phyloP scores from a whole-genome alignment of 169 alveolate species.

The Eimeria brunetti region DNA sequence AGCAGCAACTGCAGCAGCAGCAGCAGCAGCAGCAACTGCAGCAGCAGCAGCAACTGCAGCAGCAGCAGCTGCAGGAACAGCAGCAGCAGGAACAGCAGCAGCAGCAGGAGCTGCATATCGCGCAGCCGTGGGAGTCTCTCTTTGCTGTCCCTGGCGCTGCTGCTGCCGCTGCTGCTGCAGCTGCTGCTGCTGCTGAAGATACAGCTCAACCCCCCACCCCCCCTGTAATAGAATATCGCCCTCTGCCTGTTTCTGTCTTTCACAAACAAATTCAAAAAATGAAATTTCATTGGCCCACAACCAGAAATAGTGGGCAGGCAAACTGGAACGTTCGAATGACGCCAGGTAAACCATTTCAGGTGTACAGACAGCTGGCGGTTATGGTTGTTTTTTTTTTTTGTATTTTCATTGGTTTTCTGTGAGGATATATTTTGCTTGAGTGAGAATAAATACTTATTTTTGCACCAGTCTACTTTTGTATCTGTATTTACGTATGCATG shows the following conservation, averaged over 20 bases:
- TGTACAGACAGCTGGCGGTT: neutral
- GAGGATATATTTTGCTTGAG: no score
- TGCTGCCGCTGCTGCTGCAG: neutral
- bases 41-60: neutral
- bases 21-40: neutral
- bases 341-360: conserved; percentile 2
- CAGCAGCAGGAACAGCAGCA: no score
- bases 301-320: conserved; percentile 24
- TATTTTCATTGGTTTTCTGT: neutral
- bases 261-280: neutral
- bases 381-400: neutral
- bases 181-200: no score
- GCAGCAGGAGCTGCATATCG: no score
- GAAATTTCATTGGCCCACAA: neutral
- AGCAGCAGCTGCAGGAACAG: no score
- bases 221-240: neutral
- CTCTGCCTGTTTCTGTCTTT: neutral
- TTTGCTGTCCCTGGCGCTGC: neutral
- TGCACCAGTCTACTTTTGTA: no score
- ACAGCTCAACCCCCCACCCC: neutral
- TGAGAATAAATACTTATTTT: no score
- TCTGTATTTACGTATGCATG: no score
- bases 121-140: conserved; percentile 34
- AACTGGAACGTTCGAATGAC: neutral
- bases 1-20: neutral